Conservation (phyloP, 176 grass and related monocot genomes). For the Zoysia japonica region DNA sequence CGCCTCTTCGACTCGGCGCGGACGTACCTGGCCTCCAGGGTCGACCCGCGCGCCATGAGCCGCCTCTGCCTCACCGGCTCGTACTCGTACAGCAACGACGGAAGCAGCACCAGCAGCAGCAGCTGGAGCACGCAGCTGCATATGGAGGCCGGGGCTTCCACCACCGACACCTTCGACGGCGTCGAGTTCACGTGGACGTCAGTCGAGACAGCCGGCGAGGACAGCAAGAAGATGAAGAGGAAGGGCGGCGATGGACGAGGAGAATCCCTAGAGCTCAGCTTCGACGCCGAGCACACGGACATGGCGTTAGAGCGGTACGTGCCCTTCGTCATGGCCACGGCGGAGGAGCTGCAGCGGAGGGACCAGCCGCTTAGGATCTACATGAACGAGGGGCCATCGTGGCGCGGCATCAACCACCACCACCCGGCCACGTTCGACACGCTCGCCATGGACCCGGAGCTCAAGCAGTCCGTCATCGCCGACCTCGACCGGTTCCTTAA, state of each 20-base stretch:
- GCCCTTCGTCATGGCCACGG: slow-evolving; percentile 26
- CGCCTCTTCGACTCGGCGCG: slow-evolving; percentile 40
- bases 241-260: too few species aligned
- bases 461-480: background rate
- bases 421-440: slow-evolving; percentile 2
- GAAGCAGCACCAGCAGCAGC: background rate
- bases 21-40: slow-evolving; percentile 41
- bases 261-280: slow-evolving; percentile 30
- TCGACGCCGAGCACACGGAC: slow-evolving; percentile 37
- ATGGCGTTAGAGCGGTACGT: slow-evolving; percentile 21
- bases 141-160: slow-evolving; percentile 33
- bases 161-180: slow-evolving; percentile 39
- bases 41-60: slow-evolving; percentile 42
- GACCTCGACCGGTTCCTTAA: background rate
- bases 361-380: slow-evolving; percentile 38
- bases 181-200: slow-evolving; percentile 40
- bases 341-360: slow-evolving; percentile 19
- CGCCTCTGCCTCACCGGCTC: slow-evolving; percentile 41
- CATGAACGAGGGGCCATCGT: slow-evolving; percentile 24
- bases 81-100: slow-evolving; percentile 14
- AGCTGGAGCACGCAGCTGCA: slow-evolving; percentile 23
- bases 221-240: background rate
- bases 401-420: background rate
- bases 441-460: background rate
- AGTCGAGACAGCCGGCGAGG: slow-evolving; percentile 9